A percentile compares a stretch with the other conserved stretches of the same genome.
Conservation (phyloP, 2,329 filamentous ascomycete genomes). For the Colletotrichum sp. region DNA sequence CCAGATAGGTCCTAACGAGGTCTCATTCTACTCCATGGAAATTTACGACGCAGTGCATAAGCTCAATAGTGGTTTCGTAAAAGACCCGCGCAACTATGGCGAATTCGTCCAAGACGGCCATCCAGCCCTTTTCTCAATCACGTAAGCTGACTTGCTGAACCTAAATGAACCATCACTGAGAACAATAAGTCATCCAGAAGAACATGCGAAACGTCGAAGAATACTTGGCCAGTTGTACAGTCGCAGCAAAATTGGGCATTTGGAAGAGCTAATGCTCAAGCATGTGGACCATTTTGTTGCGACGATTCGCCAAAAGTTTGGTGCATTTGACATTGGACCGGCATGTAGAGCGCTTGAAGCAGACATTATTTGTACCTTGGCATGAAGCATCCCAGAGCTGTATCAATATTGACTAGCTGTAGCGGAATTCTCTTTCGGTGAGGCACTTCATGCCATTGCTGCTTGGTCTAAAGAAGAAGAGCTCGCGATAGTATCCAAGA, state of each 20-base stretch:
- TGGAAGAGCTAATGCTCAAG: slow-evolving; percentile 27
- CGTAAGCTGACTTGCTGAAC: slow-evolving; percentile 5
- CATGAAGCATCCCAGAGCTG: background rate
- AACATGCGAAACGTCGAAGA: slow-evolving; percentile 30
- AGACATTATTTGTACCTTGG: background rate
- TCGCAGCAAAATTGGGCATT: slow-evolving; percentile 27
- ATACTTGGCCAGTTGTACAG: slow-evolving; percentile 33
- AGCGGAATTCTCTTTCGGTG: slow-evolving; percentile 32
- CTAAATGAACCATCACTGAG: background rate
- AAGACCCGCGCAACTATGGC: slow-evolving; percentile 30
- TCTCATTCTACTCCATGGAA: slow-evolving; percentile 30
- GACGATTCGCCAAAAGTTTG: background rate
- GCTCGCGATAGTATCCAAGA: slow-evolving; percentile 28
- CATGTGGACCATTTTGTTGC: slow-evolving; percentile 24
- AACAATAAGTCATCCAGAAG: slow-evolving; percentile 22
- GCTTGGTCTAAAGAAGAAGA: slow-evolving; percentile 26
- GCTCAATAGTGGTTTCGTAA: slow-evolving; percentile 26
- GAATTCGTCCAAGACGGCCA: slow-evolving; percentile 31
- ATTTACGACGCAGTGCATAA: slow-evolving; percentile 29
- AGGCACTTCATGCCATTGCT: slow-evolving; percentile 24
- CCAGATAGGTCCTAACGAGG: slow-evolving; percentile 26
- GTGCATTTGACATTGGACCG: background rate
- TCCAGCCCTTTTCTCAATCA: slow-evolving; percentile 31
- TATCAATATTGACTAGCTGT: background rate
- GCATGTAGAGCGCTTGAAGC: background rate